Evolutionary conservation across 257 asterid genomes (phyloP).

Genomic region (Lavandula angustifolia): DNA sequence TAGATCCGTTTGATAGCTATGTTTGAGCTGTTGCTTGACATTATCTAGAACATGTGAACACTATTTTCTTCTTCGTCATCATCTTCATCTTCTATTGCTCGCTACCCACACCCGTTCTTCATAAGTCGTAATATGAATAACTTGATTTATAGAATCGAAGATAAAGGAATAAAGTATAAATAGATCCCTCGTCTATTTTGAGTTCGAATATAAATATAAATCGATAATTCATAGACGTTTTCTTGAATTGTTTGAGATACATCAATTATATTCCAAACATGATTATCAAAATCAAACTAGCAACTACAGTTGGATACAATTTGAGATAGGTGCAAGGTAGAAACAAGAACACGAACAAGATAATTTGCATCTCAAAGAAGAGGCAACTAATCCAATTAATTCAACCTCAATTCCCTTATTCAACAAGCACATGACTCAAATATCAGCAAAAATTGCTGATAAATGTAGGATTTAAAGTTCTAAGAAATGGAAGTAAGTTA

Average conservation of each 20-base stretch:
- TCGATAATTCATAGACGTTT: too few relatives aligned
- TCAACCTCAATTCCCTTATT: not conserved
- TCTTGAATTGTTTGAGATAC: too few relatives aligned
- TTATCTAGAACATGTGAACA: not conserved
- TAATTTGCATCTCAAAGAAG: constrained; percentile 2
- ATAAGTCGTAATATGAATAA: not conserved
- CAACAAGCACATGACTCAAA: not conserved
- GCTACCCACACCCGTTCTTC: not conserved
- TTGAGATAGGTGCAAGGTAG: too few relatives aligned
- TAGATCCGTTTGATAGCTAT: constrained; percentile 26
- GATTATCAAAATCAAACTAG: too few relatives aligned
- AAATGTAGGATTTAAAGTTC: not conserved
- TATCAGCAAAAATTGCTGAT: constrained; percentile 7
- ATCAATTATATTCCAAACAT: too few relatives aligned
- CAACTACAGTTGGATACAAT: too few relatives aligned
- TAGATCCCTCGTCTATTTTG: too few relatives aligned
- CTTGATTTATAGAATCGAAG: not conserved
- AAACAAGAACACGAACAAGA: not conserved
- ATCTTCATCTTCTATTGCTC: not conserved
- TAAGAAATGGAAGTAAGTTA: not conserved
- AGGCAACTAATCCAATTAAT: not conserved
- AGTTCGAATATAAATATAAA: too few relatives aligned
- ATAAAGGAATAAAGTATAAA: not conserved
- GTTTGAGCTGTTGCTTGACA: constrained; percentile 20
- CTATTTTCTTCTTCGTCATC: not conserved